A percentile compares a stretch with the other conserved stretches of the same genome.
Conservation (phyloP, 192 early-diverging fungal species). For the Jimgerdemannia lactiflua region DNA sequence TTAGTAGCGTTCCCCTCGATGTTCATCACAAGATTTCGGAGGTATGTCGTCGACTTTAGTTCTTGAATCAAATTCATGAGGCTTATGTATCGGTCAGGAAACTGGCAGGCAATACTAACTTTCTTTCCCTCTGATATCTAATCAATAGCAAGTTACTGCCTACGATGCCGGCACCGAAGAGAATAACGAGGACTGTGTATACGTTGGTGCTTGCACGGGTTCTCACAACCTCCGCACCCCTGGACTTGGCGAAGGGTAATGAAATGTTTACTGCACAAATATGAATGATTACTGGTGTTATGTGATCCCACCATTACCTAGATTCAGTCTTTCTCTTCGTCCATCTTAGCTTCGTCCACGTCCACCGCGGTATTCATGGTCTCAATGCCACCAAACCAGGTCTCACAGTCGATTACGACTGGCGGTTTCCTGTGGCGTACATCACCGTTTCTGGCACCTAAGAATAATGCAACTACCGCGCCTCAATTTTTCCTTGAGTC, state of each 20-base stretch:
- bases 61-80: neutral
- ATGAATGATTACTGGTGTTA: neutral
- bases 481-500: too few species aligned
- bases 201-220: neutral
- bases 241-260: neutral
- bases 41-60: too few species aligned
- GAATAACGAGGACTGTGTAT: neutral
- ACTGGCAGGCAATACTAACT: too few species aligned
- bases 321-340: neutral
- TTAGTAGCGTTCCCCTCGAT: neutral
- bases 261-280: neutral
- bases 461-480: too few species aligned
- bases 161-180: neutral
- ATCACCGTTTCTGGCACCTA: neutral
- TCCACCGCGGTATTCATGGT: neutral
- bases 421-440: neutral
- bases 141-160: neutral
- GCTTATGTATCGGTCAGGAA: neutral
- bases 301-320: neutral
- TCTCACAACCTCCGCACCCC: neutral
- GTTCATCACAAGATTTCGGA: neutral
- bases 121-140: neutral
- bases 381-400: neutral
- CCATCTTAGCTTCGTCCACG: neutral
- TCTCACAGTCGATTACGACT: neutral